Conservation (phyloP, 1,284 basidiomycete species). For the Puccinia brachypodii region DNA sequence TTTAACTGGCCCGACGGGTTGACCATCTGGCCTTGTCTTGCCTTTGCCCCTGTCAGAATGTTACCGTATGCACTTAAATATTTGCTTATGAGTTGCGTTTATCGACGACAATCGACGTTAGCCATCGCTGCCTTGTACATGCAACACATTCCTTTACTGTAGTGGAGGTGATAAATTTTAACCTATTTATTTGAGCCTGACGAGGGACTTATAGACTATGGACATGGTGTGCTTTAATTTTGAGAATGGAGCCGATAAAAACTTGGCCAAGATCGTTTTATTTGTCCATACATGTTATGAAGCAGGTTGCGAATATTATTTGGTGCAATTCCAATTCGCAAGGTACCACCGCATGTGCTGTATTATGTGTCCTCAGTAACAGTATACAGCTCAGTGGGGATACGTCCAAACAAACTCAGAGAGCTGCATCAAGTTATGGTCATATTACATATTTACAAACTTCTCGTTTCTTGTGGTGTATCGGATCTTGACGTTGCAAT, state of each 20-base stretch:
- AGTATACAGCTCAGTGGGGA: neutral
- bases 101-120: too few species aligned
- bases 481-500: neutral
- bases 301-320: neutral
- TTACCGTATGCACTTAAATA: too few species aligned
- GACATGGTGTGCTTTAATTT: too few species aligned
- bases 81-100: too few species aligned
- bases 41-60: neutral
- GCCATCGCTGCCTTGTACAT: too few species aligned
- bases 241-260: neutral
- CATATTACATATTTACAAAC: too few species aligned
- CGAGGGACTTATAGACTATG: too few species aligned
- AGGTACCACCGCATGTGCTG: neutral
- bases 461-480: neutral
- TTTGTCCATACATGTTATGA: neutral
- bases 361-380: neutral
- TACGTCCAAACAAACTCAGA: constrained; percentile 15
- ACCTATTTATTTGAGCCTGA: too few species aligned
- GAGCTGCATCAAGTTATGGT: too few species aligned
- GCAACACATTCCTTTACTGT: too few species aligned
- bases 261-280: neutral
- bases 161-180: too few species aligned
- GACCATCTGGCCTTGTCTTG: too few species aligned
- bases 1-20: neutral
- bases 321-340: neutral